Percentiles rank a stretch among this genome's conserved stretches.
phyloP scores from a whole-genome alignment of 129 eudicot genomes.

The sunflower (Helianthus annuus) region DNA sequence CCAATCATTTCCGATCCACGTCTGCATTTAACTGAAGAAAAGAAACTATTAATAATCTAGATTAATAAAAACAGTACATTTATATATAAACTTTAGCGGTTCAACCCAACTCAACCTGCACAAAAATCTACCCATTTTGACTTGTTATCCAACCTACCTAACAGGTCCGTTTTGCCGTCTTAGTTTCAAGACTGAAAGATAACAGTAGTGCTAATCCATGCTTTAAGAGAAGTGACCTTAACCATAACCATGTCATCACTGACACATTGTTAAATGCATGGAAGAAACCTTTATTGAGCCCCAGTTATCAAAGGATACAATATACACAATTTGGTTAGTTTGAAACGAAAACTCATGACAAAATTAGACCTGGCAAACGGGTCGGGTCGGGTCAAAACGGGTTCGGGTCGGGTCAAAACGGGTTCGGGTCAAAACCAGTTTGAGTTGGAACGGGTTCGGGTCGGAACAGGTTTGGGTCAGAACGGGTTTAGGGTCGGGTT shows the following conservation, averaged over 20 bases:
- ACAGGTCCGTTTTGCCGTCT: not conserved
- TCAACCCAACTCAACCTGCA: not conserved
- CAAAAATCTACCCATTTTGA: not conserved
- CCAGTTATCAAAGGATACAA: conserved; percentile 37
- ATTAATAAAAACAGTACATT: not conserved
- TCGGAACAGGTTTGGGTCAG: too few species aligned
- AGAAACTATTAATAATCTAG: not conserved
- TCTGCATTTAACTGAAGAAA: conserved; percentile 19
- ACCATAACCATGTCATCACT: conserved; percentile 24
- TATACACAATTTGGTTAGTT: conserved; percentile 39
- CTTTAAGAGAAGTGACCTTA: conserved; percentile 22
- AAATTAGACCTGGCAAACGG: conserved; percentile 8
- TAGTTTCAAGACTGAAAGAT: not conserved
- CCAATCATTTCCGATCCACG: conserved; percentile 18
- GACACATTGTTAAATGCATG: conserved; percentile 19
- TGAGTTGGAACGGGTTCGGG: too few species aligned
- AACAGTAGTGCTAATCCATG: not conserved
- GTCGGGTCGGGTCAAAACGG: too few species aligned
- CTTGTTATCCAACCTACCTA: not conserved
- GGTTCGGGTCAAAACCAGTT: too few species aligned
- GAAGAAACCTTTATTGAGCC: conserved; percentile 38
- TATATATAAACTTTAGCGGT: not conserved
- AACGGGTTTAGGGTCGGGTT: too few species aligned
- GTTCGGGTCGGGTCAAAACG: too few species aligned
- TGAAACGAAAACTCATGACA: conserved; percentile 56